Evolutionary conservation across 371 early-diverging fungal genomes (phyloP), one percentile per base, ranked within the genome.

Genomic region (Saksenaea oblongispora): DNA sequence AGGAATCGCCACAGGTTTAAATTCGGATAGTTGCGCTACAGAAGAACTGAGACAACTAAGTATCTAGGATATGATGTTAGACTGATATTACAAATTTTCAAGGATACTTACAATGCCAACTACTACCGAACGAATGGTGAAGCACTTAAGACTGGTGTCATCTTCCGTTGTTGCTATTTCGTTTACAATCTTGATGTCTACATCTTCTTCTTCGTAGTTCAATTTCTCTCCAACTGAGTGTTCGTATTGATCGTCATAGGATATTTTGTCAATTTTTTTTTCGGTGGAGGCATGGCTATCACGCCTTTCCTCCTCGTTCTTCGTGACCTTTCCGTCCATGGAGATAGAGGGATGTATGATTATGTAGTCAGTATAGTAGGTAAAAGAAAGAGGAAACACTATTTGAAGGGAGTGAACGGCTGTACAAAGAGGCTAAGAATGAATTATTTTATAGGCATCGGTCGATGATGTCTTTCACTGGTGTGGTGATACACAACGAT

Each of bases 1-100:
- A 1, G 76, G 64, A 9, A 76, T 47, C 2, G 67, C 67, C 5
- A 80, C 78, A 0, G 81, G 78, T 42, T 80, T 80, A 51, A 80
- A 80, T 2, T 59, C 18, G 71, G 76, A 74, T 1, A 80, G 63
- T 34, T 80, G 81, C 39, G 62, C 58, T 1, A 80, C 74, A 0
- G 81, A 73, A 2, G 81, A 68, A 58, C 76, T 67, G 11, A 80
- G 39, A 39, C n/a, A 17, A 22, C 8, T 22, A 22, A 18, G 10
- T 0, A 47, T 47, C 22, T 8, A 47, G 3, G 10, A 41, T n/a
- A 14, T 5, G 1, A 41, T 18, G 22, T 54, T 10, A 10, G 27
- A 31, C n/a, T 39, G 15, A n/a, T 51, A 11, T 10, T n/a, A 35
- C 10, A 1, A 22, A 35, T 63, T 14, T 55, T 56, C 3, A 7